phyloP scores from a whole-genome alignment of 257 asterid species.

The Solanum dulcamara region DNA sequence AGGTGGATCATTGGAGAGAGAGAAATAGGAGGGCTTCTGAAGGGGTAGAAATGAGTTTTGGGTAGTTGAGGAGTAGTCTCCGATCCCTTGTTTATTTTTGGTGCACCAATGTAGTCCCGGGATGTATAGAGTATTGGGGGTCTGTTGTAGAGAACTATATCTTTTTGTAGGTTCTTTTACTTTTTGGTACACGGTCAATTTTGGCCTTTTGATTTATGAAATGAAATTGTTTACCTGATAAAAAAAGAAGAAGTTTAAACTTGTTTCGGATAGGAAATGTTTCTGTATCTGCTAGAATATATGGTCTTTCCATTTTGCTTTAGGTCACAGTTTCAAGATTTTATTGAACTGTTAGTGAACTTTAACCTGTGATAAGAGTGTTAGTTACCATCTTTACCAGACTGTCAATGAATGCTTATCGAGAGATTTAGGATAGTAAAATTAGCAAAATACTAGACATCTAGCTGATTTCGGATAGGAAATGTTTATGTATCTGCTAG shows the following conservation, averaged over 20 bases:
- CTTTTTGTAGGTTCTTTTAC: background rate
- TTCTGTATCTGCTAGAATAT: background rate
- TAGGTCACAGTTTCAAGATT: background rate
- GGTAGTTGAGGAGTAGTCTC: background rate
- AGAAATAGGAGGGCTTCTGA: background rate
- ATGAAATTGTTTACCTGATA: background rate
- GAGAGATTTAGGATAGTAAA: conserved; percentile 32
- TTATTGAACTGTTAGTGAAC: background rate
- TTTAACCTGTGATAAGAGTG: background rate
- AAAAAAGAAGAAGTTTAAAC: background rate
- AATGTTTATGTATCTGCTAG: background rate
- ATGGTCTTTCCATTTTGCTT: background rate
- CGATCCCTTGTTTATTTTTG: background rate
- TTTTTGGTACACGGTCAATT: background rate
- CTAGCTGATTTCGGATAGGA: conserved; percentile 18
- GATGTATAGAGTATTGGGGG: background rate
- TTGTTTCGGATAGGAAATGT: background rate
- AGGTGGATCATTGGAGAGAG: background rate
- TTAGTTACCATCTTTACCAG: background rate
- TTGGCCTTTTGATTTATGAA: background rate
- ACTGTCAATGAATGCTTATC: background rate
- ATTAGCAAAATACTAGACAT: conserved; percentile 74
- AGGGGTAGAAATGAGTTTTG: background rate
- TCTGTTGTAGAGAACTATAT: background rate
- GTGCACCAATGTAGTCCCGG: background rate